Conservation (phyloP, 805 yeast genomes). For the Starmerella vaccinii region DNA sequence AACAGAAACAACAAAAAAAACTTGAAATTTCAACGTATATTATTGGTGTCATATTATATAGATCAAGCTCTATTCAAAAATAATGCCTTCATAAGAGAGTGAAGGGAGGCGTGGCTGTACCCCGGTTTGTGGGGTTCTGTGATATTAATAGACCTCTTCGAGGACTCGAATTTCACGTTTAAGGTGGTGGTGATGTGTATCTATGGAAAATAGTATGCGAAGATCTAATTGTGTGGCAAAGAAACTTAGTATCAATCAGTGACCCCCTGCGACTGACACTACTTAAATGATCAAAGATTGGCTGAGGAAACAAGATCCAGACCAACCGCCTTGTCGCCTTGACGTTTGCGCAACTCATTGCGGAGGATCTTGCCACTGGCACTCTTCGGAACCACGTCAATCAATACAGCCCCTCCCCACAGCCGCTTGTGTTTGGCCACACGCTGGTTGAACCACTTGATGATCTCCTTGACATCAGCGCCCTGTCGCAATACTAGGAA, state of each 20-base stretch:
- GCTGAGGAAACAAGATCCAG: slow-evolving; percentile 9
- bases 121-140: too few relatives aligned
- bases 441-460: slow-evolving; percentile 31
- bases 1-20: not conserved
- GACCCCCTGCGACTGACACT: too few relatives aligned
- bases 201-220: not conserved
- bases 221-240: too few relatives aligned
- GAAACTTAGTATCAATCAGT: too few relatives aligned
- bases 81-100: too few relatives aligned
- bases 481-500: slow-evolving; percentile 26
- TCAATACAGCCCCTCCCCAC: slow-evolving; percentile 47
- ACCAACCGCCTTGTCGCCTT: slow-evolving; percentile 22
- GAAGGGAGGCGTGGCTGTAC: too few relatives aligned
- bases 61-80: not conserved
- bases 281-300: not conserved
- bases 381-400: slow-evolving; percentile 82
- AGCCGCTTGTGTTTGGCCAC: slow-evolving; percentile 34
- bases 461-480: slow-evolving; percentile 24
- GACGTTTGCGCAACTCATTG: slow-evolving; percentile 63
- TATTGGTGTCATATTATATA: not conserved
- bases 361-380: slow-evolving; percentile 93
- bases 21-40: not conserved
- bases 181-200: too few relatives aligned
- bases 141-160: too few relatives aligned
- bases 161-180: too few relatives aligned